A percentile compares a stretch with the other conserved stretches of the same genome.
These are phyloP conservation scores for Trametes cubensis DNA, from an alignment of 768 basidiomycete genomes.

Conservation along the genomic window DNA sequence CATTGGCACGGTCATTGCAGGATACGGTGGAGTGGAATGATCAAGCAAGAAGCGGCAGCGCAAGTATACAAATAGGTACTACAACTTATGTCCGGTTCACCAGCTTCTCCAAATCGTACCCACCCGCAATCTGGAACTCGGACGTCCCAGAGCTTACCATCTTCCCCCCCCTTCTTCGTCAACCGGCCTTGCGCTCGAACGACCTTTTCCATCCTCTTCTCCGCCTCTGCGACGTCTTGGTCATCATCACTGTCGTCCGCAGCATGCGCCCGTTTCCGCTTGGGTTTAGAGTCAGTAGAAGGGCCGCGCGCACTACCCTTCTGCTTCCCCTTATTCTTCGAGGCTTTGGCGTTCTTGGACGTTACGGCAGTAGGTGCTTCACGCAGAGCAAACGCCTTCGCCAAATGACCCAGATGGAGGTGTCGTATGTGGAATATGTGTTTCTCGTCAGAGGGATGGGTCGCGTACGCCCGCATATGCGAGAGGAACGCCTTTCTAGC, in stretches of 20 bases:
- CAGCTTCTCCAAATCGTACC: conserved; percentile 62
- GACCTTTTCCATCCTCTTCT: conserved; percentile 82
- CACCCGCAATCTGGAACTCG: conserved; percentile 80
- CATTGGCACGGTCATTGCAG: too few relatives aligned
- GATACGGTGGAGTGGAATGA: not conserved
- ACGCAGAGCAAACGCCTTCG: conserved; percentile 88
- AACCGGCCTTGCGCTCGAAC: conserved; percentile 83
- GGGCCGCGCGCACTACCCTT: conserved; percentile 17
- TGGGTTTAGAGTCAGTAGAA: not conserved
- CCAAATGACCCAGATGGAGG: conserved; percentile 91
- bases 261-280: conserved; percentile 17
- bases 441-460: conserved; percentile 94
- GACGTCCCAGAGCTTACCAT: conserved; percentile 65
- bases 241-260: conserved; percentile 34
- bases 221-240: conserved; percentile 50
- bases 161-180: conserved; percentile 76
- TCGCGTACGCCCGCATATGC: conserved; percentile 95
- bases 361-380: conserved; percentile 66
- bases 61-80: not conserved
- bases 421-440: conserved; percentile 95
- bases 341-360: conserved; percentile 24
- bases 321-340: conserved; percentile 16
- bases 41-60: not conserved
- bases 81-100: conserved; percentile 34
- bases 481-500: conserved; percentile 89